These are phyloP conservation scores for Tetrahymena thermophila DNA, from an alignment of 73 alveolate genomes.

Conservation along the genomic window DNA sequence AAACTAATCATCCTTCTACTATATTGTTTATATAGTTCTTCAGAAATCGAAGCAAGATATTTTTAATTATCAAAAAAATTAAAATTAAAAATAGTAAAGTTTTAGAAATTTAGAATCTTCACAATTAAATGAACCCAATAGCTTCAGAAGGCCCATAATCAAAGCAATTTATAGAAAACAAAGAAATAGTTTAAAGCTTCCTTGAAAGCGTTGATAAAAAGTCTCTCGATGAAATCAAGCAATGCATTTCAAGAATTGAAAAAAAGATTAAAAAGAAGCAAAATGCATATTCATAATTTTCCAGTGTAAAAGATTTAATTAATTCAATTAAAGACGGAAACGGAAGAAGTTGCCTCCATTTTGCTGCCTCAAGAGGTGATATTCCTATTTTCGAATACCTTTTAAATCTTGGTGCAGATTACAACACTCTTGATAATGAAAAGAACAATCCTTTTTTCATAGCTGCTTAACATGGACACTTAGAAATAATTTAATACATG, in stretches of 20 bases:
- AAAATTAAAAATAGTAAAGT: background rate
- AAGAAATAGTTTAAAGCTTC: background rate
- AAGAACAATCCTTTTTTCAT: conserved; percentile 27
- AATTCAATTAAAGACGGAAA: conserved; percentile 26
- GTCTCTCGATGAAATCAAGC: background rate
- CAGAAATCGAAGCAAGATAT: background rate
- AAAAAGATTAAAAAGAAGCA: background rate
- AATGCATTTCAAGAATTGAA: background rate
- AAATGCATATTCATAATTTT: background rate
- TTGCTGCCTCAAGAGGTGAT: conserved; percentile 46
- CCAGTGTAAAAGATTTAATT: background rate
- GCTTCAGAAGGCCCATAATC: background rate
- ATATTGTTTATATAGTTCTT: background rate
- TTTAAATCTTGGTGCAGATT: conserved; percentile 17
- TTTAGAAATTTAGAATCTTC: background rate
- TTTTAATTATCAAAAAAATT: background rate
- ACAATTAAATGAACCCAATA: background rate
- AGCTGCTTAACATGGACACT: conserved; percentile 24
- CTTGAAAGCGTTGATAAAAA: background rate
- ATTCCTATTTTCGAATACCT: conserved; percentile 12
- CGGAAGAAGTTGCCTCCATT: conserved; percentile 22
- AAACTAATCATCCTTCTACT: background rate
- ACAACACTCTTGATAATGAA: background rate
- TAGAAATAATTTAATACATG: background rate
- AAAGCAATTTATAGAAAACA: background rate